Conservation (phyloP, 1,284 basidiomycete genomes). For the Puccinia novopanici region DNA sequence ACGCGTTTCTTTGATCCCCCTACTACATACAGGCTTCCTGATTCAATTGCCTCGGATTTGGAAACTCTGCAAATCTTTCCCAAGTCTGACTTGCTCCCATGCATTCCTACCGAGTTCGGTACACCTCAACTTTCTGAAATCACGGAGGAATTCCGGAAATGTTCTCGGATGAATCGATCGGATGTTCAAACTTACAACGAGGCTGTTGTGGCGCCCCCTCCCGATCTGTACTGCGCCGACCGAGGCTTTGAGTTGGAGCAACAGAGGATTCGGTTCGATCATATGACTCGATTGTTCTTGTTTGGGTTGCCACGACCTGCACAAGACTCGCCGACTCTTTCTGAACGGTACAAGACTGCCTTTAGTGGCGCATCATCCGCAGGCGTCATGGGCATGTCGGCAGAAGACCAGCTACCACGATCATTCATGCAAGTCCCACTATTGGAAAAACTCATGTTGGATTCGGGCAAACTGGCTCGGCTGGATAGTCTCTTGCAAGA, state of each 20-base stretch:
- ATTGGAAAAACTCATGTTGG: constrained; percentile 91
- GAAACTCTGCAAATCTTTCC: constrained; percentile 30
- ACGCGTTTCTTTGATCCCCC: not conserved
- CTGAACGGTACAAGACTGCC: constrained; percentile 63
- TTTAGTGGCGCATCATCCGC: constrained; percentile 69
- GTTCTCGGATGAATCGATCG: constrained; percentile 77
- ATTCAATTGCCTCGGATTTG: constrained; percentile 35
- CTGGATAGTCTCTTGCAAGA: constrained; percentile 86
- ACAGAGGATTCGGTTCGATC: constrained; percentile 62
- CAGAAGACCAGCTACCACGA: constrained; percentile 74
- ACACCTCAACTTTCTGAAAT: constrained; percentile 69
- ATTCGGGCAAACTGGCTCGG: constrained; percentile 92
- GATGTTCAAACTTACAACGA: constrained; percentile 80
- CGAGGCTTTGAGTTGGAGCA: constrained; percentile 78
- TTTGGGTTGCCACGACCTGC: constrained; percentile 79
- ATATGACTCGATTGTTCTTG: constrained; percentile 72
- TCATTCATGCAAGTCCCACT: constrained; percentile 91
- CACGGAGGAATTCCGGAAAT: constrained; percentile 67
- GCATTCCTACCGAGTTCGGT: constrained; percentile 57
- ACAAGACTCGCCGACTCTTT: constrained; percentile 68
- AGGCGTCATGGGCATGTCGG: constrained; percentile 73
- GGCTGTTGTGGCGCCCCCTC: constrained; percentile 78
- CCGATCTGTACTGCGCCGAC: constrained; percentile 73
- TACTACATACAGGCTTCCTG: constrained; percentile 24
- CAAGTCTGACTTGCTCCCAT: constrained; percentile 55